These are phyloP conservation scores for Trichoderma guizhouense DNA, from an alignment of 2,329 filamentous ascomycete species.

Conservation along the genomic window DNA sequence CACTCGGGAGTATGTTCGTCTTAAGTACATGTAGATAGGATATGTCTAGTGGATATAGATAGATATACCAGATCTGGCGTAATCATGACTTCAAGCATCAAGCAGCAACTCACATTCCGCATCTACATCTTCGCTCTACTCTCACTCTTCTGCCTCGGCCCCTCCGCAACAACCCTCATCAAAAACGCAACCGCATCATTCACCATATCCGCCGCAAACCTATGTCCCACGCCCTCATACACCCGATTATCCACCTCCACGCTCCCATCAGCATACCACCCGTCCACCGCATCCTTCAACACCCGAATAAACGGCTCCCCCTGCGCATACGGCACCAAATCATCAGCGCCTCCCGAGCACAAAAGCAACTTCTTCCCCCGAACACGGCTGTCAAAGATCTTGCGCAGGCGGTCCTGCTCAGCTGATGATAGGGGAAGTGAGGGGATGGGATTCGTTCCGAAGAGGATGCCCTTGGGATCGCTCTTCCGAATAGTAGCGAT, in stretches of 20 bases:
- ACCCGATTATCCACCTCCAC: slow-evolving; percentile 62
- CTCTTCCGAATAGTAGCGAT: slow-evolving; percentile 58
- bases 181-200: slow-evolving; percentile 64
- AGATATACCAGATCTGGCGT: too few relatives aligned
- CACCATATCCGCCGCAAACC: slow-evolving; percentile 66
- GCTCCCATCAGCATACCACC: slow-evolving; percentile 54
- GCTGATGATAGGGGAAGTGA: slow-evolving; percentile 30
- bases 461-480: slow-evolving; percentile 74
- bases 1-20: background rate
- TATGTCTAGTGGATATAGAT: too few relatives aligned
- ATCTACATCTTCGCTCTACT: slow-evolving; percentile 29
- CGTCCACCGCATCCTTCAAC: slow-evolving; percentile 52
- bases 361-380: slow-evolving; percentile 62
- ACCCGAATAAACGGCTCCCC: slow-evolving; percentile 59
- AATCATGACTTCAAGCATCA: background rate
- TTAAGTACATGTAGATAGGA: background rate
- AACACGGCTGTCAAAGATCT: slow-evolving; percentile 47
- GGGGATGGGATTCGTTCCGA: slow-evolving; percentile 48
- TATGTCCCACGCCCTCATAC: slow-evolving; percentile 66
- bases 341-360: slow-evolving; percentile 65
- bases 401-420: slow-evolving; percentile 43
- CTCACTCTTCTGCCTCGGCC: slow-evolving; percentile 23
- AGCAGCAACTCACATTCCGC: background rate
- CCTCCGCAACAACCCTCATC: slow-evolving; percentile 41
- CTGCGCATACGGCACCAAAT: slow-evolving; percentile 66